Evolutionary conservation across 2,329 filamentous ascomycete species (phyloP).

Genomic region (Diplodia sapinea): DNA sequence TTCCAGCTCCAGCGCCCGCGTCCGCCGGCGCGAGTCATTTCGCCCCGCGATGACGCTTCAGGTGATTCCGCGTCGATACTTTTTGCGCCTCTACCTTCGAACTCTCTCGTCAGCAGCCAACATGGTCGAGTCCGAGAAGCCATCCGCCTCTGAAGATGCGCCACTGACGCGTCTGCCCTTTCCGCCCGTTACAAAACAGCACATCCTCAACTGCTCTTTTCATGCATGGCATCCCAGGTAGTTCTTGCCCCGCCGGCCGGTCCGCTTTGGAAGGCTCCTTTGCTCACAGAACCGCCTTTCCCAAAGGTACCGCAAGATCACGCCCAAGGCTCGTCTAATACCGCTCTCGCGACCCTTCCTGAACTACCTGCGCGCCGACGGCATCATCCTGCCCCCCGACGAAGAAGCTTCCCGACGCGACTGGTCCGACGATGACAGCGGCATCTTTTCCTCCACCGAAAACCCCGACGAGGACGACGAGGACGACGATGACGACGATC

Average conservation of each 20-base stretch:
- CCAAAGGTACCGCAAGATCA: constrained; percentile 75
- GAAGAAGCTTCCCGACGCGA: constrained; percentile 51
- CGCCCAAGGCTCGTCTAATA: constrained; percentile 85
- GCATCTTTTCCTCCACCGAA: constrained; percentile 55
- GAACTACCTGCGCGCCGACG: constrained; percentile 87
- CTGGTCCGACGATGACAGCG: constrained; percentile 59
- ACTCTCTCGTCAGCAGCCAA: background rate
- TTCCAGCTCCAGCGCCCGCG: no score
- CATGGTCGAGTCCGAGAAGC: constrained; percentile 13
- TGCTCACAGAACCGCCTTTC: background rate
- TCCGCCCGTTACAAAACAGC: constrained; percentile 79
- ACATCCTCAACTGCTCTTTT: constrained; percentile 94
- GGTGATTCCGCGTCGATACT: background rate
- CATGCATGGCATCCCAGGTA: constrained; percentile 86
- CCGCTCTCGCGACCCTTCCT: constrained; percentile 77
- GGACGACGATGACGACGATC: constrained; percentile 68
- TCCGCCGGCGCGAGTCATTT: constrained; percentile 21
- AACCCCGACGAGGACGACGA: constrained; percentile 54
- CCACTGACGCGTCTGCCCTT: constrained; percentile 64
- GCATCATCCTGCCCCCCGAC: constrained; percentile 83
- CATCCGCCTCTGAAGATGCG: background rate
- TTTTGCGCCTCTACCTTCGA: background rate
- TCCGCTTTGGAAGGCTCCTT: background rate
- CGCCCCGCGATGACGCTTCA: constrained; percentile 29
- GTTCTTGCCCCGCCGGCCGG: constrained; percentile 5